phyloP scores from a whole-genome alignment of 2,329 filamentous ascomycete species.

The Teratosphaeriaceae sp. region DNA sequence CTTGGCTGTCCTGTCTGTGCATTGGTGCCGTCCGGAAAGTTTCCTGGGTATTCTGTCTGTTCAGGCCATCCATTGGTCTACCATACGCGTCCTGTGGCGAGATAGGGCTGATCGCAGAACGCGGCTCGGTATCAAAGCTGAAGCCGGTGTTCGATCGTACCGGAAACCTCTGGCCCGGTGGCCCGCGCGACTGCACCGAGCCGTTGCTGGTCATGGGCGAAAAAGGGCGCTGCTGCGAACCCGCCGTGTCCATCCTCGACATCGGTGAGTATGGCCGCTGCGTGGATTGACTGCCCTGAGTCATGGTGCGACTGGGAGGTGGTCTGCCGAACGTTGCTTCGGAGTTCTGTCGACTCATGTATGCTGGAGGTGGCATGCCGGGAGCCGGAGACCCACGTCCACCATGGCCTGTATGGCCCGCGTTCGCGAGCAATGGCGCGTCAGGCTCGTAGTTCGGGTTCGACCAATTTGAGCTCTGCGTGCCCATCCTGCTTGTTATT shows the following conservation, averaged over 20 bases:
- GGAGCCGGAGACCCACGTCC: slow-evolving; percentile 10
- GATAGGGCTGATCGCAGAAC: slow-evolving; percentile 6
- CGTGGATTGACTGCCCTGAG: slow-evolving; percentile 8
- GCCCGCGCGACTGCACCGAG: neutral
- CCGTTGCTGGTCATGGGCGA: slow-evolving; percentile 8
- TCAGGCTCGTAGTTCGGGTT: slow-evolving; percentile 57
- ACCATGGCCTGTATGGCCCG: slow-evolving; percentile 14
- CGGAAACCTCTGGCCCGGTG: slow-evolving; percentile 7
- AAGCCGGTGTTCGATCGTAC: slow-evolving; percentile 17
- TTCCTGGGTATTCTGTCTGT: slow-evolving; percentile 22
- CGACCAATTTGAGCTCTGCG: slow-evolving; percentile 49
- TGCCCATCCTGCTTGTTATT: slow-evolving; percentile 37
- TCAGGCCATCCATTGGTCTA: slow-evolving; percentile 12
- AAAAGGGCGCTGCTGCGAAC: slow-evolving; percentile 8
- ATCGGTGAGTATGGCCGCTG: slow-evolving; percentile 13
- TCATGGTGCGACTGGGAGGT: slow-evolving; percentile 14
- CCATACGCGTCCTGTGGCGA: slow-evolving; percentile 11
- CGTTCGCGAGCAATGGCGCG: slow-evolving; percentile 52
- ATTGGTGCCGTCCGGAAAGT: slow-evolving; percentile 16
- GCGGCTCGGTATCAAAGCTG: slow-evolving; percentile 12
- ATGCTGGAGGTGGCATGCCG: slow-evolving; percentile 17
- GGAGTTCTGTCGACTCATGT: slow-evolving; percentile 17
- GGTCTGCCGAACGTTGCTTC: slow-evolving; percentile 18
- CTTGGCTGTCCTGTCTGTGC: slow-evolving; percentile 15
- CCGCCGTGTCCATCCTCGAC: slow-evolving; percentile 7